Evolutionary conservation across 1,284 basidiomycete species (phyloP).

Genomic region (Ganoderma boninense): DNA sequence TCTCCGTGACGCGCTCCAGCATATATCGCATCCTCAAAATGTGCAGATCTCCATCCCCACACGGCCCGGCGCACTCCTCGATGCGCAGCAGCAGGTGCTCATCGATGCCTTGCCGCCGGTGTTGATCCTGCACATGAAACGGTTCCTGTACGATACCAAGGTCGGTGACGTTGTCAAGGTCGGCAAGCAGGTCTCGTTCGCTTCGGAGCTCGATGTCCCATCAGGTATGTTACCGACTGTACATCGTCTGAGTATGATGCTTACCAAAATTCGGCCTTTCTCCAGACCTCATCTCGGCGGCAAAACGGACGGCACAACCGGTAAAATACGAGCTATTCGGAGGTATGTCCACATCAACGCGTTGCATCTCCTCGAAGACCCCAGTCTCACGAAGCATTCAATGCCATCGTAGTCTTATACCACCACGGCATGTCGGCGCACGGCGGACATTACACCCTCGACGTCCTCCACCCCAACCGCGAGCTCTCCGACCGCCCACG

Average conservation of each 20-base stretch:
- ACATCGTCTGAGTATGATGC: neutral
- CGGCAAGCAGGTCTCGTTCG: conserved; percentile 84
- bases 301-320: conserved; percentile 55
- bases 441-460: conserved; percentile 96
- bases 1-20: conserved; percentile 85
- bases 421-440: conserved; percentile 93
- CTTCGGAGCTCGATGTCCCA: conserved; percentile 80
- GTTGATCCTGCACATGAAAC: conserved; percentile 91
- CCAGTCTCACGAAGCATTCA: conserved; percentile 1
- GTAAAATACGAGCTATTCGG: conserved; percentile 89
- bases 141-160: conserved; percentile 88
- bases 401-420: conserved; percentile 75
- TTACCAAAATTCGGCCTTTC: neutral
- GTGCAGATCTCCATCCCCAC: conserved; percentile 78
- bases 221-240: conserved; percentile 54
- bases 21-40: conserved; percentile 84
- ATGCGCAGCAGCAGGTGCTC: conserved; percentile 89
- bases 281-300: conserved; percentile 72
- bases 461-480: conserved; percentile 84
- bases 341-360: conserved; percentile 57
- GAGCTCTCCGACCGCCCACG: conserved; percentile 54
- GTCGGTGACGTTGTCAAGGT: conserved; percentile 88
- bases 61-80: conserved; percentile 67
- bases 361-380: neutral
- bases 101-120: conserved; percentile 90